Evolutionary conservation across 331 rosid species (phyloP).

Genomic region (Acacia concinna): DNA sequence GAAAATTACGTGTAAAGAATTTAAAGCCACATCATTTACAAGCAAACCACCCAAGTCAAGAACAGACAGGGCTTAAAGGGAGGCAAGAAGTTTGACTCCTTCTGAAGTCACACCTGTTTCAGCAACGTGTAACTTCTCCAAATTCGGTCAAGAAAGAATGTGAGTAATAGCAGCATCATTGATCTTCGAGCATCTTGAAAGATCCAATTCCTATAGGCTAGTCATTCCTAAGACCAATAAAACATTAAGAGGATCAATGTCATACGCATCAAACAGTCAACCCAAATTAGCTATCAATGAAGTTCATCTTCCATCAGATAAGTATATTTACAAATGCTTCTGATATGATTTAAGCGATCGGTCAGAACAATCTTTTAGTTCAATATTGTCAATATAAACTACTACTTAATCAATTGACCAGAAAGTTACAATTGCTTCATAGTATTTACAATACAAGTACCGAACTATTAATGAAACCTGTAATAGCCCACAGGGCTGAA

Average conservation of each 20-base stretch:
- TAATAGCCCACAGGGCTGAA: slow-evolving; percentile 76
- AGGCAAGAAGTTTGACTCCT: slow-evolving; percentile 67
- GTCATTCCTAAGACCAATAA: slow-evolving; percentile 55
- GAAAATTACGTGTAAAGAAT: slow-evolving; percentile 56
- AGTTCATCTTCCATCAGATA: background rate
- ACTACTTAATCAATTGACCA: background rate
- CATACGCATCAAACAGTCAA: background rate
- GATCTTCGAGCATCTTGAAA: slow-evolving; percentile 75
- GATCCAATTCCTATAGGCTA: slow-evolving; percentile 65
- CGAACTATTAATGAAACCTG: slow-evolving; percentile 46
- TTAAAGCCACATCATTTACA: slow-evolving; percentile 62
- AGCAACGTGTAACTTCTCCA: slow-evolving; percentile 69
- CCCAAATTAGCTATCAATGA: background rate
- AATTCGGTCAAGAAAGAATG: slow-evolving; percentile 51
- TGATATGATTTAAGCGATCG: background rate
- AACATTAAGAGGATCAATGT: slow-evolving; percentile 10
- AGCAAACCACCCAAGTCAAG: slow-evolving; percentile 93
- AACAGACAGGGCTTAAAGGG: slow-evolving; percentile 54
- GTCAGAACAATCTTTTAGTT: background rate
- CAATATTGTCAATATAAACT: background rate
- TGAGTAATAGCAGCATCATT: slow-evolving; percentile 73
- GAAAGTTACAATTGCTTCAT: background rate
- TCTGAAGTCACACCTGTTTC: slow-evolving; percentile 65
- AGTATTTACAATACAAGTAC: background rate
- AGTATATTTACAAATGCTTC: background rate